These are phyloP conservation scores for Candida tallmaniae DNA, from an alignment of 805 yeast species.

Conservation along the genomic window DNA sequence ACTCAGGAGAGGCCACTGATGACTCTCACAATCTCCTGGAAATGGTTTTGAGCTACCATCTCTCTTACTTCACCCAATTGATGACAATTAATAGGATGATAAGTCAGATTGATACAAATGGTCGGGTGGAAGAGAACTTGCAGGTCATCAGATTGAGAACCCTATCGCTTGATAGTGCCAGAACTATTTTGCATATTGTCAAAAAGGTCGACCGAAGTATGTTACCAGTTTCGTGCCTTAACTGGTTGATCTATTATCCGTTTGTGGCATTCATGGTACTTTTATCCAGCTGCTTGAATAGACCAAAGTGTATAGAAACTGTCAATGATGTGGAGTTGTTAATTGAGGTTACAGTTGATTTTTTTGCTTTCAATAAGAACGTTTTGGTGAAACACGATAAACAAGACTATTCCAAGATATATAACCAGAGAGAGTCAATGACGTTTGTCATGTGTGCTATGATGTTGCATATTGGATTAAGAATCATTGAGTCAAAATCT, in stretches of 20 bases:
- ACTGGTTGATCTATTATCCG: conserved; percentile 32
- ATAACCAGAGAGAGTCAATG: conserved; percentile 16
- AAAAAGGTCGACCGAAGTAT: conserved; percentile 17
- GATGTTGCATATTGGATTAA: conserved; percentile 18
- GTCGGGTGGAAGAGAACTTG: conserved; percentile 13
- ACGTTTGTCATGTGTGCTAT: conserved; percentile 17
- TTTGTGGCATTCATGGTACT: conserved; percentile 28
- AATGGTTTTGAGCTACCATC: conserved; percentile 19
- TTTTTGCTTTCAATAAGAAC: conserved; percentile 12
- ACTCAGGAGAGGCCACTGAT: not conserved
- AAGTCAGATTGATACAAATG: conserved; percentile 9
- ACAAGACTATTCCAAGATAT: conserved; percentile 3
- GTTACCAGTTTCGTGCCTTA: conserved; percentile 19
- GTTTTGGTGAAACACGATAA: conserved; percentile 2
- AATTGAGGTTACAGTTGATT: conserved; percentile 14
- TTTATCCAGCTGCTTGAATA: conserved; percentile 26
- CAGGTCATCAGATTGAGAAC: conserved; percentile 21
- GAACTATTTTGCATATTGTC: conserved; percentile 30
- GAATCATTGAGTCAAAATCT: conserved; percentile 19
- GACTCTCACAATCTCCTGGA: conserved; percentile 8
- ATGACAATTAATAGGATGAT: conserved; percentile 32
- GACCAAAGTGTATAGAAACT: conserved; percentile 24
- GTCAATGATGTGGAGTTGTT: conserved; percentile 26
- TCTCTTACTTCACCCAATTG: conserved; percentile 31
- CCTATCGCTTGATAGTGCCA: conserved; percentile 30